phyloP scores from a whole-genome alignment of 495 filamentous ascomycete genomes.

The Penicillium turbatum region DNA sequence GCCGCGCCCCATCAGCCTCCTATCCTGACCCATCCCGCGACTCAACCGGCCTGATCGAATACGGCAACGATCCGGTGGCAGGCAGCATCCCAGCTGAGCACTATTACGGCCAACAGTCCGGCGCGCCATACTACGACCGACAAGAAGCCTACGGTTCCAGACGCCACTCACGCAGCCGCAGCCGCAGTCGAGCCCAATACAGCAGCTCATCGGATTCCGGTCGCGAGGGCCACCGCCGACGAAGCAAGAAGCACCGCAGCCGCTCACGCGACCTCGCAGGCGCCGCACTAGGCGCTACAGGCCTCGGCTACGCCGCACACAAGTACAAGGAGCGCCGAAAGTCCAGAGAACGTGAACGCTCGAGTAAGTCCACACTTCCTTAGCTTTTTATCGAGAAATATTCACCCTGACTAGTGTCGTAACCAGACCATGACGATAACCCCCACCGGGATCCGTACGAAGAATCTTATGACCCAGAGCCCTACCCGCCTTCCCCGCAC shows the following conservation, averaged over 20 bases:
- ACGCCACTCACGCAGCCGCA: slow-evolving; percentile 29
- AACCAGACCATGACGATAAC: slow-evolving; percentile 37
- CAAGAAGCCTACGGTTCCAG: slow-evolving; percentile 32
- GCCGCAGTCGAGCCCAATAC: slow-evolving; percentile 34
- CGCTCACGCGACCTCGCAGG: slow-evolving; percentile 61
- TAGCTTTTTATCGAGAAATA: background rate
- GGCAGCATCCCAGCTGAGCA: slow-evolving; percentile 47
- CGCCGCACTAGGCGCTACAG: slow-evolving; percentile 65
- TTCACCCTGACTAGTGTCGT: background rate
- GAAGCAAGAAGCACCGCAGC: slow-evolving; percentile 55
- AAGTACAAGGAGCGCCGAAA: slow-evolving; percentile 59
- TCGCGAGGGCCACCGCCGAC: slow-evolving; percentile 33
- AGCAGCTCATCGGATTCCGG: slow-evolving; percentile 47
- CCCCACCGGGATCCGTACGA: slow-evolving; percentile 35
- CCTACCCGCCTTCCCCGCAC: slow-evolving; percentile 35
- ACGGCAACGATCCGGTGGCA: slow-evolving; percentile 64
- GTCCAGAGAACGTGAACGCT: slow-evolving; percentile 28
- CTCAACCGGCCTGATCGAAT: slow-evolving; percentile 72
- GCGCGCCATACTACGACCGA: slow-evolving; percentile 41
- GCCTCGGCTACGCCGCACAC: slow-evolving; percentile 73
- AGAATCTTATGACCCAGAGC: slow-evolving; percentile 42
- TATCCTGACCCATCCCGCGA: slow-evolving; percentile 54
- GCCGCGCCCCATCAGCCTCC: slow-evolving; percentile 50
- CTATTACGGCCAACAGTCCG: slow-evolving; percentile 46
- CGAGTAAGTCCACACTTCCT: slow-evolving; percentile 13